Conservation (phyloP, 805 yeast species). For the Suhomyces sp. region DNA sequence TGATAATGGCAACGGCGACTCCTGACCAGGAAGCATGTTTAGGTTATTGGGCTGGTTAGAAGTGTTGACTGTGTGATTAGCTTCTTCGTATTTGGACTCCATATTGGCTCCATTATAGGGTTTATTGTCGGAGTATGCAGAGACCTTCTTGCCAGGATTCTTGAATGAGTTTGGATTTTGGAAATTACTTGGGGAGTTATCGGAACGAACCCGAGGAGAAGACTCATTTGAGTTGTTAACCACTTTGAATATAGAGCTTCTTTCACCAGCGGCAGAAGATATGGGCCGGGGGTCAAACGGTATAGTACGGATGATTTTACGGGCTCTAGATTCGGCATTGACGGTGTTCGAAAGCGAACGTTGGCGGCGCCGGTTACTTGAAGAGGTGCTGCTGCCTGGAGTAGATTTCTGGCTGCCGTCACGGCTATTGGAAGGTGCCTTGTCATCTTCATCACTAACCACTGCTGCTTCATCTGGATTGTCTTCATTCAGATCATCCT, state of each 20-base stretch:
- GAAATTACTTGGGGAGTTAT: constrained; percentile 3
- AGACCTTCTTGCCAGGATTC: background rate
- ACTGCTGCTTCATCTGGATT: constrained; percentile 19
- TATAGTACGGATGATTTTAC: constrained; percentile 71
- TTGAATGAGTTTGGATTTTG: background rate
- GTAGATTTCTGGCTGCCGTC: constrained; percentile 29
- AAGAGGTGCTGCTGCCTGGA: constrained; percentile 37
- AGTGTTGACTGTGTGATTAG: no score
- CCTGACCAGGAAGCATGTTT: background rate
- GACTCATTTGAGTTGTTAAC: constrained; percentile 34
- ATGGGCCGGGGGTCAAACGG: constrained; percentile 86
- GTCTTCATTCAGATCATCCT: constrained; percentile 18
- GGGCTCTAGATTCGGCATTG: constrained; percentile 68
- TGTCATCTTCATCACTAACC: constrained; percentile 17
- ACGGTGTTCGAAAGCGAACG: constrained; percentile 53
- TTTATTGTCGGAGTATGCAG: background rate
- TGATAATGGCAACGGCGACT: constrained; percentile 1
- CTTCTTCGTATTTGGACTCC: no score
- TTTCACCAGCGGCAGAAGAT: constrained; percentile 27
- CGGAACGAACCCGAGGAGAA: constrained; percentile 22
- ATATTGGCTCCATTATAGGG: background rate
- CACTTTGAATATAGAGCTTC: constrained; percentile 38
- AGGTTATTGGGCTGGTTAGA: background rate
- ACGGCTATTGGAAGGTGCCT: background rate
- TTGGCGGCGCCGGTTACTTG: constrained; percentile 33